Evolutionary conservation across 2,329 filamentous ascomycete species (phyloP).

Genomic region (Cladosporium colombiae): DNA sequence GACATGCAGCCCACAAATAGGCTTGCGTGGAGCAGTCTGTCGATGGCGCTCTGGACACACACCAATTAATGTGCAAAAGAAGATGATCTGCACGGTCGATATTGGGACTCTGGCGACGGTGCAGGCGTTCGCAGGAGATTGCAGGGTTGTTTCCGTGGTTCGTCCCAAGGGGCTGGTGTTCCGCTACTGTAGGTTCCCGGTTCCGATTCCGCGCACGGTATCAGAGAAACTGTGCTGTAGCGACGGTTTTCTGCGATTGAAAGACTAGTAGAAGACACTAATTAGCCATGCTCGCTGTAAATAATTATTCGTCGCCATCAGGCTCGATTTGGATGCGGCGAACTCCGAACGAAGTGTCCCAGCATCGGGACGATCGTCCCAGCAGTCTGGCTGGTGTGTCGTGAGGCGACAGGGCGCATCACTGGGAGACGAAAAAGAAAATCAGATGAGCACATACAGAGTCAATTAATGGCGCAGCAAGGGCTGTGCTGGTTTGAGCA

Average conservation of each 20-base stretch:
- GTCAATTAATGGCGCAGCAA: constrained; percentile 11
- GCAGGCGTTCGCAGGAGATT: constrained; percentile 43
- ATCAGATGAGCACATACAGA: constrained; percentile 13
- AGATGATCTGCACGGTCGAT: constrained; percentile 25
- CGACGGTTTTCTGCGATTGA: constrained; percentile 28
- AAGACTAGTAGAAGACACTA: constrained; percentile 15
- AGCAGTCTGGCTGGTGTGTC: constrained; percentile 10
- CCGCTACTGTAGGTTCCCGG: constrained; percentile 37
- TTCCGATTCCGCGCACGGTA: constrained; percentile 31
- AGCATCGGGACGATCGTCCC: not conserved
- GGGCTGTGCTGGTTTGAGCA: constrained; percentile 15
- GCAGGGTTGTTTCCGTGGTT: constrained; percentile 37
- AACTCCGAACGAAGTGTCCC: not conserved
- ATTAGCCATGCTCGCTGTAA: constrained; percentile 7
- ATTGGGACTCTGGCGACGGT: constrained; percentile 29
- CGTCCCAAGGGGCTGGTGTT: constrained; percentile 35
- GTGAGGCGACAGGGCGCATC: constrained; percentile 14
- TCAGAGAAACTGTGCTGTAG: constrained; percentile 33
- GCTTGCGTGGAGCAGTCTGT: constrained; percentile 13
- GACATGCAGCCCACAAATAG: constrained; percentile 34
- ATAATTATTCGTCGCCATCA: not conserved
- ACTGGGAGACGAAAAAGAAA: constrained; percentile 4
- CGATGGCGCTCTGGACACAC: constrained; percentile 22
- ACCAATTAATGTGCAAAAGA: constrained; percentile 23
- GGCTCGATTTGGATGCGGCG: not conserved